Conservation (phyloP, 169 alveolate genomes). For the Neospora caninum region DNA sequence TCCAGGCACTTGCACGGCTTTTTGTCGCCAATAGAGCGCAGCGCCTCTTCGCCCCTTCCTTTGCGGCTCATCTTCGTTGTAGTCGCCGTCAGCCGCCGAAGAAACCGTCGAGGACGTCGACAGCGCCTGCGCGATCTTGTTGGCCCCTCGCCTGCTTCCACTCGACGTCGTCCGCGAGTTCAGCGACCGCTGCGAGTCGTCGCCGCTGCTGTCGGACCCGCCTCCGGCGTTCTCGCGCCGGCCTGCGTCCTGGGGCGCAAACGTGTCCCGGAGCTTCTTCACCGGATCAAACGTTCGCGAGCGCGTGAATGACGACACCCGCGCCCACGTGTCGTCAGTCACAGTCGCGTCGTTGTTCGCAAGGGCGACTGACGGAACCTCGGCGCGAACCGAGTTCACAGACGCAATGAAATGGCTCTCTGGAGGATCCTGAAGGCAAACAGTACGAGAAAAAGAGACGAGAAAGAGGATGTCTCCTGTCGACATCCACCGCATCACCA, state of each 20-base stretch:
- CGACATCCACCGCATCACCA: no score
- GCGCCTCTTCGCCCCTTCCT: no score
- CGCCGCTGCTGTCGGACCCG: no score
- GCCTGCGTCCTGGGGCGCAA: no score
- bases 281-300: background rate
- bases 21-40: constrained; percentile 5
- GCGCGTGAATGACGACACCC: background rate
- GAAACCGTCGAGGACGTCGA: no score
- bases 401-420: background rate
- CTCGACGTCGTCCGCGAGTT: background rate
- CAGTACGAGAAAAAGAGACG: background rate
- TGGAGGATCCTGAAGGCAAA: background rate
- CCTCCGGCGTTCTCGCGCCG: no score
- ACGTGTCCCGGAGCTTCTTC: background rate
- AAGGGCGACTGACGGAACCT: background rate
- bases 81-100: no score
- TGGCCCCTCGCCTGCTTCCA: no score
- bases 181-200: background rate
- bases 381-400: background rate
- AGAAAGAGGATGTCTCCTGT: no score
- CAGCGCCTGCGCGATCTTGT: no score
- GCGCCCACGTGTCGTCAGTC: background rate
- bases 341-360: background rate
- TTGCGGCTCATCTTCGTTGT: no score
- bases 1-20: constrained; percentile 41